Evolutionary conservation across 2,329 filamentous ascomycete genomes (phyloP).

Genomic region (Pseudocercospora eumusae): DNA sequence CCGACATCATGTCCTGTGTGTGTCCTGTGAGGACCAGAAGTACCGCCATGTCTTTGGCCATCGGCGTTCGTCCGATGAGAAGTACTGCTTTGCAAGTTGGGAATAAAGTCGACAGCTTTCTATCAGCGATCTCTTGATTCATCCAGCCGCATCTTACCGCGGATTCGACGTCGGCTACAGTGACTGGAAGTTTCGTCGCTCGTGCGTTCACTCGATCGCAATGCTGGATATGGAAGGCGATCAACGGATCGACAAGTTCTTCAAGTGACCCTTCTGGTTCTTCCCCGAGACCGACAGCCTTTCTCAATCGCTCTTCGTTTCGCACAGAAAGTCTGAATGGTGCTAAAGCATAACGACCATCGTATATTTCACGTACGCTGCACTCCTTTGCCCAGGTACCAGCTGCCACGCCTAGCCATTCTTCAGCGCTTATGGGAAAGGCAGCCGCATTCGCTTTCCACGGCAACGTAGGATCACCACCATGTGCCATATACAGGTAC

Average conservation of each 20-base stretch:
- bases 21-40: constrained; percentile 12
- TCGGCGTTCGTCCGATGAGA: not conserved
- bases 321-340: not conserved
- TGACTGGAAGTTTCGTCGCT: not conserved
- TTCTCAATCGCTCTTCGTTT: not conserved
- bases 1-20: constrained; percentile 9
- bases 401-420: not conserved
- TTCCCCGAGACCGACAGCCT: not conserved
- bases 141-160: not conserved
- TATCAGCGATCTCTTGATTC: not conserved
- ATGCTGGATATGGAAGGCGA: not conserved
- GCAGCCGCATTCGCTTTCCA: not conserved
- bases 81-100: constrained; percentile 12
- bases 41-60: not conserved
- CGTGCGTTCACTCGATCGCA: not conserved
- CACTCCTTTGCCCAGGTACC: not conserved
- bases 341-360: not conserved
- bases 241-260: not conserved
- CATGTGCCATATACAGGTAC: not conserved
- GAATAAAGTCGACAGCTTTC: not conserved
- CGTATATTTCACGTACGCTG: not conserved
- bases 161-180: not conserved
- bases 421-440: not conserved
- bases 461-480: not conserved
- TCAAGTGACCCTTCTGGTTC: not conserved